Base-by-base conservation (phyloP, 2,329 filamentous ascomycete genomes). In the Trichoderma atrobrunneum region DNA sequence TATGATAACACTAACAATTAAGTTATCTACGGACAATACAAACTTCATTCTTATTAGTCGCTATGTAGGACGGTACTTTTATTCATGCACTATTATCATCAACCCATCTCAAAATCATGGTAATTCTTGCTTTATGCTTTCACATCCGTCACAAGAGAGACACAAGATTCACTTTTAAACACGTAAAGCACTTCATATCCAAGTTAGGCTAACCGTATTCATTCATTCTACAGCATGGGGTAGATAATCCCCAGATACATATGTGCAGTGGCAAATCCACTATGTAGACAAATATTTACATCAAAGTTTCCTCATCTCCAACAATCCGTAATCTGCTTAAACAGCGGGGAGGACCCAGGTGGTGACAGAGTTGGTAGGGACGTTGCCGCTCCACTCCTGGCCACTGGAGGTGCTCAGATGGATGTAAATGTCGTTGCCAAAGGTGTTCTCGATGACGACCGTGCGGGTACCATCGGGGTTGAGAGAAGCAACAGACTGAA, bases 381-480 rank as follows among this genome's bases (percentile, higher is more conserved):
- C 34, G 60, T 72, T 72, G 18, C 73, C 73, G 28, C 73, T 74
- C 73, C 73, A 74, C 62, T 70, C 66, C 60, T 73, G 70, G 21
- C 71, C 73, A 12, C 71, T 70, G 60, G 66, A 43, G 26, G 71
- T 72, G n/a, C 12, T 73, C 26, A 74, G 12, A 51, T 66, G 61
- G 39, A 74, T 68, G 65, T 73, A 74, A 16, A 74, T 36, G 32
- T 72, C 71, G 63, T 74, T 74, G 60, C 39, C 21, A 4, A 73
- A 73, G 18, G 65, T 73, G 62, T 74, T 74, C 65, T 72, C 51
- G 26, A 72, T 73, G 54, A 86, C 82, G 5, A 86, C 81, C 0
- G 82, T 81, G 12, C 81, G 78, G 12, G 80, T 80, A 1, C 82
- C 81, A 74, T 86, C 85, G 0, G 84, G 83, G 73, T 86, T 86